Evolutionary conservation across 495 filamentous ascomycete genomes (phyloP), one percentile per base, ranked within the genome.

Genomic region (Peziza echinospora): DNA sequence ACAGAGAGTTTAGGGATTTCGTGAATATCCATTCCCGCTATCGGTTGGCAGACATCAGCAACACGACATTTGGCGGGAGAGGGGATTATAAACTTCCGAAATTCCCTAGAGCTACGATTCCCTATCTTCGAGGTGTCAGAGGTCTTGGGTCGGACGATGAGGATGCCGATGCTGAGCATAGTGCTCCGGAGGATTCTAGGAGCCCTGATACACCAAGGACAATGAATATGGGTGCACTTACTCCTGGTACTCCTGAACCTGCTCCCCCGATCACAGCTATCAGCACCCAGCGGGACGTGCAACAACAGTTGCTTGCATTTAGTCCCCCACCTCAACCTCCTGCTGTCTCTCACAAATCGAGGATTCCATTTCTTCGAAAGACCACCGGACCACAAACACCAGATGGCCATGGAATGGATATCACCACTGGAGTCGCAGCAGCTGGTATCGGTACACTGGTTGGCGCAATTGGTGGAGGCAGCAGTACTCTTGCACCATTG

Each of bases 11-110:
- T 46, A 71, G 75, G 52, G 89, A 99, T 53, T 93, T 99, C 57
- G 71, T 82, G 51, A 93, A 93, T 56, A 68, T 99, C 5, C 91
- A 99, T 60, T 68, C 82, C 51, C 80, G 87, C 53, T 99, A 94
- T 67, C 89, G 86, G 54, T 61, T 92, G 42, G 76, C 84, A 41
- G 69, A 80, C 25, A 72, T 76, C 30, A 85, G 80, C 47, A 80
- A 92, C 47, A 84, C 56, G 19, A 59, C 56, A 9, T 58, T 59
- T 8, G 45, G 56, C 24, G 56, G 56, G 7, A 48, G 46, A 40
- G 56, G 52, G 5, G 49, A 47, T 9, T 34, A 54, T 5, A 84
- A 81, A 57, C 73, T 93, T 44, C 89, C 89, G 19, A 76, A 77
- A 13, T 99, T 96, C 53, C 89, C 89, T 3, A 74, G 76, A 50